Conservation (phyloP, 305 asterid species). For the Fraxinus ornus region DNA sequence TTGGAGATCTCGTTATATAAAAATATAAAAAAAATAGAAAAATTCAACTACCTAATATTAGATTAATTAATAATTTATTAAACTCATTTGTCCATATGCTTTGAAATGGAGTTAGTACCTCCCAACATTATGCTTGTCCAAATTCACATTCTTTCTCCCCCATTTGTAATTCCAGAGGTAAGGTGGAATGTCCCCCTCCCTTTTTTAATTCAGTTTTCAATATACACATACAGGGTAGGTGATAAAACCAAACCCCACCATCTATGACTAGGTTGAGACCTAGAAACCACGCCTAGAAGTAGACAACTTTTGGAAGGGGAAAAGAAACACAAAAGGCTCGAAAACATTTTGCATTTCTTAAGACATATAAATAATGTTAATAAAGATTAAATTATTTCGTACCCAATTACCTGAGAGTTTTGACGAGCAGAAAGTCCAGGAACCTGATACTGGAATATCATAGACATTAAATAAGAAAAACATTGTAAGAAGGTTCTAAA, state of each 20-base stretch:
- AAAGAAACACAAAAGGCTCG: background rate
- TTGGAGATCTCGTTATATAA: background rate
- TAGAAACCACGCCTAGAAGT: background rate
- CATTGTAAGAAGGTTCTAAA: constrained; percentile 1
- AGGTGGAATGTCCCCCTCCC: background rate
- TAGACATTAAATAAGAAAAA: constrained; percentile 25
- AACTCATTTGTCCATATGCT: background rate
- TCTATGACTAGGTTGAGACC: background rate
- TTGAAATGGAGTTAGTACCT: background rate
- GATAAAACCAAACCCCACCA: background rate
- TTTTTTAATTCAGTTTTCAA: background rate
- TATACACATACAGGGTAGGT: background rate
- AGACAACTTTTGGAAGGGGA: background rate
- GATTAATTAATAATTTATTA: background rate
- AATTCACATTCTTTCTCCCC: background rate
- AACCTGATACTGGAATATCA: constrained; percentile 55
- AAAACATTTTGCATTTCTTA: background rate
- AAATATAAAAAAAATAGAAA: background rate
- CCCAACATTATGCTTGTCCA: background rate
- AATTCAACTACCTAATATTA: background rate
- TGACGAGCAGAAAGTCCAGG: constrained; percentile 58
- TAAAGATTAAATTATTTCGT: background rate
- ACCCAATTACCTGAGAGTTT: constrained; percentile 49
- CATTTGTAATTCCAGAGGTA: background rate
- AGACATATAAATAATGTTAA: background rate